Base-by-base conservation (phyloP, 306 rosid species). In the Sicyos baderoa region DNA sequence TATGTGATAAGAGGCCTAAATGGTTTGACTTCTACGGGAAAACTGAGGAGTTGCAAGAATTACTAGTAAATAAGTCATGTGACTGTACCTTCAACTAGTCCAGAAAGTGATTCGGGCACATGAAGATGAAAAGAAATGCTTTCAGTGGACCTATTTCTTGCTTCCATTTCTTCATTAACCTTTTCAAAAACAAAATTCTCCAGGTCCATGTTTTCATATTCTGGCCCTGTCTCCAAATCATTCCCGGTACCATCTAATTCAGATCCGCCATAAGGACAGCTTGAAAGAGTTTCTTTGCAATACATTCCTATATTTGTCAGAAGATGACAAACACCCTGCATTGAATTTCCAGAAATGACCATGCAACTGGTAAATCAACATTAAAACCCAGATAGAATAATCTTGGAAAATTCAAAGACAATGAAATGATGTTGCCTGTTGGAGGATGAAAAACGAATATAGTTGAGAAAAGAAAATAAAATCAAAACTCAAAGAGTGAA, bases 121-220 rank as follows among this genome's bases (percentile, higher is more conserved):
- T 93, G 98, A 71, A 93, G 90, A 84, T 93, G 96, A 77, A 93
- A 89, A 19, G 91, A 76, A 76, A 81, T 82, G 74, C 83, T 74
- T 82, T 81, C 87, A 69, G 86, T 78, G 19, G 85, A 89, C 78
- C 83, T 86, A 81, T 85, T 84, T 81, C 88, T 89, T 60, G 96
- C 95, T 78, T 86, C 91, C 61, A 86, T 84, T 80, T 93, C 95
- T 82, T 89, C 96, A 1, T 88, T 83, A 60, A 93, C 97, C 84
- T 93, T 89, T 21, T 86, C 89, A 67, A 82, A 89, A 62, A 88
- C 93, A 74, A 89, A 79, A 78, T 85, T 93, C 81, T 93, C 98
- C 74, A 93, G 76, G 79, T 93, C 98, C 97, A 89, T 93, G 78
- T 86, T 93, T 79, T 88, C 94, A 77, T 89, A 84, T 74, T 86